Base-by-base conservation (phyloP, 2,329 filamentous ascomycete genomes). In the Fusarium sp. region DNA sequence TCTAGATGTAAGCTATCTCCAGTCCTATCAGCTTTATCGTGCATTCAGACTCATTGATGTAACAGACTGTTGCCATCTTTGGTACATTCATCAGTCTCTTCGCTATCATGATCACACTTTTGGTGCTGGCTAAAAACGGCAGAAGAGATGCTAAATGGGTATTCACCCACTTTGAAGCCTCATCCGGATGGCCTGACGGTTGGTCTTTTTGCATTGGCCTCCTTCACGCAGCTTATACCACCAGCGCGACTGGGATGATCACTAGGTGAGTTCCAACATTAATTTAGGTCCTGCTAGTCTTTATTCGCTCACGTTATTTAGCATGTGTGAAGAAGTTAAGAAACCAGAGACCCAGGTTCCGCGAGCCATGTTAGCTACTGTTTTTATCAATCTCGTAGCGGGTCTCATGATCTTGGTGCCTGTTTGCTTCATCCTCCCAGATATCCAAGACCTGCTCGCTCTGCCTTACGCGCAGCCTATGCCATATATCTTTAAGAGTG, bases 231-330 rank as follows among this genome's bases (percentile, higher is more conserved):
- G 91, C 88, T 65, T 93, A 93, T 74, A 90, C 89, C 43, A 92
- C 90, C 17, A 92, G 91, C 5, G 91, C 90, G 15, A 93, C 91
- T 0, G 91, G 91, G 79, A 94, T 94, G 91, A 91, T 94, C 62
- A 90, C 93, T 76, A 91, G 88, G 88, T 91, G 80, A 84, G 88
- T 83, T 10, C 10, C 4, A 7, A 21, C 10, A 21, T 36, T 31
- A 15, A n/a, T 4, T 8, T 45, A 22, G 22, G n/a, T 6, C 14
- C n/a, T 1, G 28, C 7, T 31, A 3, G 28, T 38, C n/a, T 14
- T 24, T 55, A 62, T 43, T 7, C 50, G 45, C 65, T 71, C 52
- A 9, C 42, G 21, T 68, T 49, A 57, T 33, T 11, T 33, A 90
- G 87, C 66, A 92, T 92, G 91, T 92, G 89, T 74, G 91, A 93